Base-by-base conservation (phyloP, 2,329 filamentous ascomycete species). In the Clonostachys rosea region DNA sequence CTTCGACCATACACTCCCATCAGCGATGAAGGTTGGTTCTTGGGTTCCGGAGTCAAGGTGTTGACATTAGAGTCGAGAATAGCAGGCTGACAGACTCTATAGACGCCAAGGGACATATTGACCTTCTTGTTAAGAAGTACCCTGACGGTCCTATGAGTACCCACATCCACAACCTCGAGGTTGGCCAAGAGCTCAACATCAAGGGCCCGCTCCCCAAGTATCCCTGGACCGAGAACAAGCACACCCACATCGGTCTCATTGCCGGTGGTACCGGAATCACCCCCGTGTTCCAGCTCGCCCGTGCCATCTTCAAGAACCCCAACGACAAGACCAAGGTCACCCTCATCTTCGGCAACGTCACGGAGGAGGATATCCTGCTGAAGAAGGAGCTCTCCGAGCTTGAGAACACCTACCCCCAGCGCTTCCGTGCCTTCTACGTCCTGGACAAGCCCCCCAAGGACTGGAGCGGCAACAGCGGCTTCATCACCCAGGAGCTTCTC, bases 121-220 rank as follows among this genome's bases (percentile, higher is more conserved):
- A 97, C 59, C 83, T 99, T 51, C 68, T 99, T 45, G 80, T 99
- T 62, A 99, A 99, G 79, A 83, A 83, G 61, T 99, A 99, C 75
- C 86, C 88, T 52, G 78, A 84, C 59, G 94, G 94, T 36, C 86
- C 89, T 52, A 97, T 99, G 94, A 95, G 89, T 54, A 81, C 83
- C 56, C 88, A 97, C 73, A 65, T 99, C 44, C 89, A 96, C 77
- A 77, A 79, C 63, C 81, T 99, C 83, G 76, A 78, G 34, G 84
- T 89, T 41, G 89, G 91, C 52, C 86, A 97, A 69, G 77, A 78
- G 14, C 83, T 99, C 47, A 86, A 92, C 52, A 84, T 99, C 75
- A 97, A 99, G 79, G 94, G 94, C 16, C 94, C 94, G 3, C 83
- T 99, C 37, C 89, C 90, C 60, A 99, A 99, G 73, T 97, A 96